A percentile compares a stretch with the other conserved stretches of the same genome.
These are phyloP conservation scores for Nicotiana sylvestris DNA, from an alignment of 257 asterid genomes.

Conservation along the genomic window DNA sequence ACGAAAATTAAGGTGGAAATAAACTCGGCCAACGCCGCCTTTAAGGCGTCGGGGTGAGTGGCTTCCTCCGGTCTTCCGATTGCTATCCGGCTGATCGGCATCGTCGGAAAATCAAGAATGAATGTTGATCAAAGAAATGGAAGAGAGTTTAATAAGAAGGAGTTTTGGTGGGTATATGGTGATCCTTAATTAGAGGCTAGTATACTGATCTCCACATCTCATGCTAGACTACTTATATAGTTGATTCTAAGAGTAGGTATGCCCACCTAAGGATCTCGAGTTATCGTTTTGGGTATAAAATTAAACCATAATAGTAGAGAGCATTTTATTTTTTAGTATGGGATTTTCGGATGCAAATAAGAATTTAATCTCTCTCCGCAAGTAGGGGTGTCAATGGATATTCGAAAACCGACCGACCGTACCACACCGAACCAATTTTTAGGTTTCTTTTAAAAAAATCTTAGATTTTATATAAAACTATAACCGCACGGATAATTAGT, in stretches of 20 bases:
- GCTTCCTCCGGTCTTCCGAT: slow-evolving; percentile 30
- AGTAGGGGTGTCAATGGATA: no score
- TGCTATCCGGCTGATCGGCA: slow-evolving; percentile 31
- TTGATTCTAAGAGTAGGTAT: neutral
- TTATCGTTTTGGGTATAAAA: no score
- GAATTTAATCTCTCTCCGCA: no score
- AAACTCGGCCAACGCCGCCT: slow-evolving; percentile 52
- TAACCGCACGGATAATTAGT: no score
- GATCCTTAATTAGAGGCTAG: neutral
- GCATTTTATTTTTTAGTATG: no score
- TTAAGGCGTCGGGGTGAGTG: slow-evolving; percentile 26
- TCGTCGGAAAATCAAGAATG: slow-evolving; percentile 6
- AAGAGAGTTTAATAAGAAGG: neutral
- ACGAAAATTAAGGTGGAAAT: slow-evolving; percentile 44
- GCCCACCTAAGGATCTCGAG: neutral
- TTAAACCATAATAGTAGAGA: no score
- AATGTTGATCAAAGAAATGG: no score
- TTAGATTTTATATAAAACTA: no score
- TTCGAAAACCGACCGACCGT: no score
- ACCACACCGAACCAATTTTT: no score
- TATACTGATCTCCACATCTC: slow-evolving; percentile 19
- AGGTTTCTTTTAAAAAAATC: no score
- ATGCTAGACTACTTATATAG: slow-evolving; percentile 12
- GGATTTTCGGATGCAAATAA: no score
- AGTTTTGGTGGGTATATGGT: neutral